Conservation (phyloP, 169 alveolate species). For the Plasmodium chabaudi region DNA sequence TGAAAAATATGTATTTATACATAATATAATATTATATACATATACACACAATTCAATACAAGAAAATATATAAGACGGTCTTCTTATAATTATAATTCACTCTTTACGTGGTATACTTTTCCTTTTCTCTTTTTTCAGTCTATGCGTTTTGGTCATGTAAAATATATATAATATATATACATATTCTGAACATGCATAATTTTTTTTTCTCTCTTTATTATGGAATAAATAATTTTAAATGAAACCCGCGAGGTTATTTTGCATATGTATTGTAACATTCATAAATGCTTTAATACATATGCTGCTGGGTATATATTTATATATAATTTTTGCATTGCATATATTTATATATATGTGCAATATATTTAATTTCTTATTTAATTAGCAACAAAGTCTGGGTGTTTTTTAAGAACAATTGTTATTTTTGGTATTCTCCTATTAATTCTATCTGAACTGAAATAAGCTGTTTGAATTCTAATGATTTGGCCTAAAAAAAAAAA, state of each 20-base stretch:
- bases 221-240: neutral
- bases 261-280: too few species aligned
- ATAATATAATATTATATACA: neutral
- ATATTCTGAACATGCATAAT: slow-evolving; percentile 1
- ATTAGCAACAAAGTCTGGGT: slow-evolving; percentile 74
- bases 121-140: neutral
- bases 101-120: neutral
- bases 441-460: slow-evolving; percentile 80
- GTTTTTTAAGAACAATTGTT: slow-evolving; percentile 73
- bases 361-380: slow-evolving; percentile 13
- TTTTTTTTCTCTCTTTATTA: neutral
- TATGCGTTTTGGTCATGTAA: too few species aligned
- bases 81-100: neutral
- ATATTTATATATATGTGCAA: neutral
- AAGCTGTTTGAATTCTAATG: slow-evolving; percentile 79
- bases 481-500: slow-evolving; percentile 76
- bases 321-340: neutral
- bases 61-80: neutral
- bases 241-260: neutral
- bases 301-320: neutral
- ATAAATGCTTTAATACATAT: too few species aligned
- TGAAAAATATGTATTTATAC: neutral
- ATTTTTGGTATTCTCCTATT: slow-evolving; percentile 82
- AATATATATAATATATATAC: neutral
- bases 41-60: neutral